These are phyloP conservation scores for Arthrobotrys entomopaga DNA, from an alignment of 2,329 filamentous ascomycete genomes.

Conservation along the genomic window DNA sequence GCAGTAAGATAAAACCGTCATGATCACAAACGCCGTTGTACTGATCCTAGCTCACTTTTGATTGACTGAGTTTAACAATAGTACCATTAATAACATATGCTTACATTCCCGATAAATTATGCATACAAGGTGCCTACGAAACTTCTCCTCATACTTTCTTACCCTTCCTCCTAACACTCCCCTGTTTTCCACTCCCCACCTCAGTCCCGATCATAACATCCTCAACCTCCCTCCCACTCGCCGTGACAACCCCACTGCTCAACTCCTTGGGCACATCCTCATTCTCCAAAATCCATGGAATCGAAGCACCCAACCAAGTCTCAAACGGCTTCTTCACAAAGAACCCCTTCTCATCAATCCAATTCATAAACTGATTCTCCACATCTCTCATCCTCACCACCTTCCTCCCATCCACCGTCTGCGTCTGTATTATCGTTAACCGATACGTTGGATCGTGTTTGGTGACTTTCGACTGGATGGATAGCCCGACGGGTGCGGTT, in stretches of 20 bases:
- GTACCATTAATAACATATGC: neutral
- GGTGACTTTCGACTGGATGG: slow-evolving; percentile 75
- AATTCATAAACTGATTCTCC: slow-evolving; percentile 74
- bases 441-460: slow-evolving; percentile 87
- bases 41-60: neutral
- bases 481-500: slow-evolving; percentile 71
- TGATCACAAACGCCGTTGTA: too few species aligned
- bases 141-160: slow-evolving; percentile 20
- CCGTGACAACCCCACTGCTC: slow-evolving; percentile 31
- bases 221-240: slow-evolving; percentile 34
- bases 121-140: neutral
- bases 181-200: slow-evolving; percentile 37
- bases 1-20: too few species aligned
- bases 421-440: slow-evolving; percentile 71
- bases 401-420: slow-evolving; percentile 61
- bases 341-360: slow-evolving; percentile 78
- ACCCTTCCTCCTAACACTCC: slow-evolving; percentile 42
- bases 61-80: neutral
- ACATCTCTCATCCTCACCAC: slow-evolving; percentile 65
- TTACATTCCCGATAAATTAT: neutral
- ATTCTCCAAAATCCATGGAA: slow-evolving; percentile 64
- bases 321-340: slow-evolving; percentile 82
- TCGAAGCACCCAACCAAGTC: slow-evolving; percentile 75
- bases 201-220: slow-evolving; percentile 24
- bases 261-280: slow-evolving; percentile 43